Percentiles rank a stretch among this genome's conserved stretches.
Evolutionary conservation across 352 stramenopile species (phyloP).

Genomic region (Phytophthora gonapodyides): DNA sequence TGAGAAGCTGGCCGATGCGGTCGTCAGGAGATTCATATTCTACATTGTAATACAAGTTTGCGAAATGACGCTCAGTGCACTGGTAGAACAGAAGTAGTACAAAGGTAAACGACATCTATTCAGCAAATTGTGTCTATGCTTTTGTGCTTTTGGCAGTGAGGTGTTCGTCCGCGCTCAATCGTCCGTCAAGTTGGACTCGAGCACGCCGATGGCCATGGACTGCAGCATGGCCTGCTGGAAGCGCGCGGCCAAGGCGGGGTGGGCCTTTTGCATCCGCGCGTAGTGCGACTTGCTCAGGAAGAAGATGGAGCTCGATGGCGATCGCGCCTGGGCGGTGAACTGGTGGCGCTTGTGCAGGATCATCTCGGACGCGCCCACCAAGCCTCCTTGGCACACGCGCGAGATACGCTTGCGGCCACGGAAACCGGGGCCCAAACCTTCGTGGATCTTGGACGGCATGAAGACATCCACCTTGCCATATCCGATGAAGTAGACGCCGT

Average conservation of each 20-base stretch:
- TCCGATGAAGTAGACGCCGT: constrained; percentile 82
- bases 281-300: constrained; percentile 81
- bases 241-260: constrained; percentile 68
- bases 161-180: constrained; percentile 48
- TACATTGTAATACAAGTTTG: constrained; percentile 47
- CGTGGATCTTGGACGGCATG: constrained; percentile 77
- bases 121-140: constrained; percentile 11
- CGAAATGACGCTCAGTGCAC: constrained; percentile 15
- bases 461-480: constrained; percentile 88
- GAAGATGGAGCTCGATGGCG: constrained; percentile 78
- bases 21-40: constrained; percentile 39
- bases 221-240: constrained; percentile 89
- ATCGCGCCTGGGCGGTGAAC: constrained; percentile 76
- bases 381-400: constrained; percentile 77
- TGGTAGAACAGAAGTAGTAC: neutral
- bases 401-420: constrained; percentile 78
- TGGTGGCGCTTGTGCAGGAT: constrained; percentile 83
- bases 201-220: constrained; percentile 82
- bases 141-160: constrained; percentile 1
- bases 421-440: constrained; percentile 81
- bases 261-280: constrained; percentile 64
- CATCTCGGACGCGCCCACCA: constrained; percentile 80
- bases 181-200: constrained; percentile 85
- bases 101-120: constrained; percentile 11
- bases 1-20: constrained; percentile 18